A percentile compares a stretch with the other conserved stretches of the same genome.
These are phyloP conservation scores for Sclerotinia trifoliorum DNA, from an alignment of 2,329 filamentous ascomycete genomes.

Conservation along the genomic window DNA sequence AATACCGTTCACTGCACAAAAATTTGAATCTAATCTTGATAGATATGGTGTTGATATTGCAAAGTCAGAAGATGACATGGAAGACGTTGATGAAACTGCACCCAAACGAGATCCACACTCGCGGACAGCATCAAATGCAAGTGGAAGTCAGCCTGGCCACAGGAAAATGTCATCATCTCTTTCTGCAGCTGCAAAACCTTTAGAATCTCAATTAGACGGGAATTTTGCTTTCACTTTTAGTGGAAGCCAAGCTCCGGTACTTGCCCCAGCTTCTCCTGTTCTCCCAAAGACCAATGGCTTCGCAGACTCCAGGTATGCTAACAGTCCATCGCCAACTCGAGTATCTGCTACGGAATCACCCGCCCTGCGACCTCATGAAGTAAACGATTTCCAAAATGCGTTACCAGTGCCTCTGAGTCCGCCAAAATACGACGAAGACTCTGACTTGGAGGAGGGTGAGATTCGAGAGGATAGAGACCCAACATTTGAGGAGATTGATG, in stretches of 20 bases:
- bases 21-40: slow-evolving; percentile 35
- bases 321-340: slow-evolving; percentile 35
- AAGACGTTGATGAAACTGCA: slow-evolving; percentile 25
- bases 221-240: slow-evolving; percentile 35
- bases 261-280: slow-evolving; percentile 18
- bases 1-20: slow-evolving; percentile 34
- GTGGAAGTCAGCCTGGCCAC: slow-evolving; percentile 30
- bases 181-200: slow-evolving; percentile 70
- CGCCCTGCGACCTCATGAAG: slow-evolving; percentile 30
- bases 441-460: slow-evolving; percentile 23
- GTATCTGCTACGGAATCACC: slow-evolving; percentile 18
- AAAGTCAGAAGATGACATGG: slow-evolving; percentile 37
- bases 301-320: slow-evolving; percentile 36
- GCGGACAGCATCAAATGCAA: slow-evolving; percentile 29
- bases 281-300: slow-evolving; percentile 27
- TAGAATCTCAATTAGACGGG: slow-evolving; percentile 45
- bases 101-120: slow-evolving; percentile 5
- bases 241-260: slow-evolving; percentile 21
- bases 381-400: slow-evolving; percentile 33
- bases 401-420: slow-evolving; percentile 33
- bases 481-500: slow-evolving; percentile 83
- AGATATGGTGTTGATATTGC: slow-evolving; percentile 32
- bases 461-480: slow-evolving; percentile 27
- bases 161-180: slow-evolving; percentile 55
- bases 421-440: slow-evolving; percentile 23